A percentile compares a stretch with the other conserved stretches of the same genome.
These are phyloP conservation scores for Hanseniaspora uvarum DNA, from an alignment of 1,139 yeast species.

Conservation along the genomic window DNA sequence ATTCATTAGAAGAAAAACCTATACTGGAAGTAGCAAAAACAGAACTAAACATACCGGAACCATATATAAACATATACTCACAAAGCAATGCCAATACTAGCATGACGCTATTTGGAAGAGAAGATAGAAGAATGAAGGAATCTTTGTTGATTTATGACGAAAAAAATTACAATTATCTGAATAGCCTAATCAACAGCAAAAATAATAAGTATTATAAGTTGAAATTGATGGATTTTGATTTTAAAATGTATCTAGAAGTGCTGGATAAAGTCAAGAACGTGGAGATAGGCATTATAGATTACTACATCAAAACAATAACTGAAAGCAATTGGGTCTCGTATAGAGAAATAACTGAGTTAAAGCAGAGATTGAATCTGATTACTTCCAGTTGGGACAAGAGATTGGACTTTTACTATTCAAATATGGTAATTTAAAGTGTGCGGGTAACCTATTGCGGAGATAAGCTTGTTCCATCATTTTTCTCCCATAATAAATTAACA, in stretches of 20 bases:
- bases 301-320: not conserved
- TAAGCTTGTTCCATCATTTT: not conserved
- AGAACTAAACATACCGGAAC: not conserved
- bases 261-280: constrained; percentile 2
- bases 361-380: constrained; percentile 9
- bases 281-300: constrained; percentile 3
- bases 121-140: constrained; percentile 14
- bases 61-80: not conserved
- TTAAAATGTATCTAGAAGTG: not conserved
- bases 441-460: not conserved
- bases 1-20: not conserved
- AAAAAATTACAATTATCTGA: not conserved
- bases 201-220: not conserved
- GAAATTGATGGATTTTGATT: constrained; percentile 2
- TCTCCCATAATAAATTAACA: not conserved
- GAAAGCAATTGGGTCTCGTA: constrained; percentile 10
- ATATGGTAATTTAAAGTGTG: not conserved
- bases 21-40: not conserved
- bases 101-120: constrained; percentile 14
- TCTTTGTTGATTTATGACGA: constrained; percentile 10
- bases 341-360: constrained; percentile 10
- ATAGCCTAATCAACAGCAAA: not conserved
- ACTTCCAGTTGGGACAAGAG: constrained; percentile 10
- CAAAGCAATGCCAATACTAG: not conserved
- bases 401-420: constrained; percentile 2